Percentiles rank a stretch among this genome's conserved stretches.
Conservation (phyloP, 2,329 filamentous ascomycete species). For the Colletotrichum sp. region DNA sequence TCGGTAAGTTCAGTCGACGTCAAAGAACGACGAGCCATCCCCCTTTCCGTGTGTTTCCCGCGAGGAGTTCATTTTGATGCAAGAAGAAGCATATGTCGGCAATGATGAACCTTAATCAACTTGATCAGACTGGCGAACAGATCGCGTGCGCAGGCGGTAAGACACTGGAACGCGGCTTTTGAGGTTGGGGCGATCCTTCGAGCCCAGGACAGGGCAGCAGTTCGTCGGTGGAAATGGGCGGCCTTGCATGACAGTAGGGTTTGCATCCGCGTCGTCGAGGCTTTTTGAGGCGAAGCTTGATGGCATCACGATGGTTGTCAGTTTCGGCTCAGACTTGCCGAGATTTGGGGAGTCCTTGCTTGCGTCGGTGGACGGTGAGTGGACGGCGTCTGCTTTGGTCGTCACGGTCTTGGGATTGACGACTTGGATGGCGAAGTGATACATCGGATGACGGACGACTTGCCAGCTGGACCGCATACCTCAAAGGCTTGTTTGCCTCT, state of each 20-base stretch:
- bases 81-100: neutral
- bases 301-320: neutral
- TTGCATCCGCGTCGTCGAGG: neutral
- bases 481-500: neutral
- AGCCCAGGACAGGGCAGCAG: neutral
- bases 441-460: neutral
- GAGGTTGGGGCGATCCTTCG: neutral
- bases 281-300: neutral
- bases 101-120: neutral
- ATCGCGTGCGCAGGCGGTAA: neutral
- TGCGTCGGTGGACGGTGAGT: neutral
- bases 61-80: constrained; percentile 5
- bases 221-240: neutral
- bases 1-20: neutral
- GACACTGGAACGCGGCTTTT: neutral
- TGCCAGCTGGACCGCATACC: neutral
- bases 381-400: neutral
- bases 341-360: neutral
- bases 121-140: neutral
- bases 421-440: neutral
- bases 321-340: neutral
- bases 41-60: neutral
- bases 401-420: neutral
- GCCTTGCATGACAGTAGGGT: neutral
- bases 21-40: neutral